Conservation (phyloP, 495 filamentous ascomycete genomes). For the Viridothelium virens region DNA sequence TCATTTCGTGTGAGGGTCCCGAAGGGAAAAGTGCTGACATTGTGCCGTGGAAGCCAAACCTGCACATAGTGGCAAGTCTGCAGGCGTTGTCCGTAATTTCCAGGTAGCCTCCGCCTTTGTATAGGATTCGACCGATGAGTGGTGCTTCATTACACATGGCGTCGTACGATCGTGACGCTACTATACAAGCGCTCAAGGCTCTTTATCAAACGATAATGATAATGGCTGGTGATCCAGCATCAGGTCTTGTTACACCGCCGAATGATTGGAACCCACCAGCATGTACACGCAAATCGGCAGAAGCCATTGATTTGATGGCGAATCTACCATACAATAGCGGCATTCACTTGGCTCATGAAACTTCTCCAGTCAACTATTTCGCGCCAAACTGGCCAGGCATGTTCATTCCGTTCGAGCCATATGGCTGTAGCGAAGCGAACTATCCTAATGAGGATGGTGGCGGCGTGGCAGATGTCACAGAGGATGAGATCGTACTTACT, state of each 20-base stretch:
- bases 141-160: not conserved
- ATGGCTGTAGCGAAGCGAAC: not conserved
- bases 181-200: constrained; percentile 9
- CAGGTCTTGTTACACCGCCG: constrained; percentile 5
- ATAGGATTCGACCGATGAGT: not conserved
- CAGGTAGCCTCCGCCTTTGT: not conserved
- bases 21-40: not conserved
- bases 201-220: constrained; percentile 6
- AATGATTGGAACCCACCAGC: constrained; percentile 8
- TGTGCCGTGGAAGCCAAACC: too few relatives aligned
- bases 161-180: constrained; percentile 12
- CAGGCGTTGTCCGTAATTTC: not conserved
- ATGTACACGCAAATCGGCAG: not conserved
- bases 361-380: constrained; percentile 14
- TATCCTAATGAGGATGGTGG: not conserved
- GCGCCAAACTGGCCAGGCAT: not conserved
- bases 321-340: constrained; percentile 5
- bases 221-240: not conserved
- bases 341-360: constrained; percentile 1
- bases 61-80: not conserved
- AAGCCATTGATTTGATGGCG: constrained; percentile 11
- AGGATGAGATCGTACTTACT: constrained; percentile 10
- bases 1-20: not conserved
- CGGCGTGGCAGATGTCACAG: constrained; percentile 6
- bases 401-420: constrained; percentile 10